Base-by-base conservation (phyloP, 345 rosid species). In the Eucalyptus tenuipes region DNA sequence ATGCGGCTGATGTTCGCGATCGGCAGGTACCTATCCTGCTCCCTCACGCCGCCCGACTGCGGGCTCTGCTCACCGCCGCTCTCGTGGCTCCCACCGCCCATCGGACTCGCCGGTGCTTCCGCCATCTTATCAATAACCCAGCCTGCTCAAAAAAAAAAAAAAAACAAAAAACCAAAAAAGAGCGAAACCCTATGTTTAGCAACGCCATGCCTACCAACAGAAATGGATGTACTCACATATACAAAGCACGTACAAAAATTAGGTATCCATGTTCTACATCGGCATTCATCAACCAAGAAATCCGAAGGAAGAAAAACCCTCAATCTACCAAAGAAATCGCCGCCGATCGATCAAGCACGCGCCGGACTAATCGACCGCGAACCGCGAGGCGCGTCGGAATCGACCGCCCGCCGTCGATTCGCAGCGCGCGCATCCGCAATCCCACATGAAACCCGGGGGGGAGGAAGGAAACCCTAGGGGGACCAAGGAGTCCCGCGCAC, bases 1-100 rank as follows among this genome's bases (percentile, higher is more conserved):
- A 98, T 98, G 79, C 99, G 94, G 91, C 99, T 95, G 55, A 98
- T 95, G 86, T 98, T 98, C 44, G 99, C 99, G 64, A 98, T 98
- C 8, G 99, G 99, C 40, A 98, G 95, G 18, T 91, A 98, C 94
- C 99, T 92, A 44, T 97, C 99, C 90, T 98, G 99, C 92, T 97
- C 99, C 33, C 97, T 95, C 22, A 95, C 97, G 86, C 88, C 88
- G n/a, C 75, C 85, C 7, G 97, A 94, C 89, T 93, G 92, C 8
- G 99, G 99, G 66, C 99, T 97, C 45, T 93, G 99, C 52, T 98
- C 99, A 81, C 99, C 98, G 88, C 98, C 98, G 18, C 96, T 89
- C 40, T 89, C 90, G 82, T 87, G 89, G 87, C 90, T 89, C n/a
- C 88, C 90, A 27, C 90, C 88, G 49, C 90, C 95, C 52, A 94